Conservation (phyloP, 2,329 filamentous ascomycete genomes). For the Cyphellophora europaea region DNA sequence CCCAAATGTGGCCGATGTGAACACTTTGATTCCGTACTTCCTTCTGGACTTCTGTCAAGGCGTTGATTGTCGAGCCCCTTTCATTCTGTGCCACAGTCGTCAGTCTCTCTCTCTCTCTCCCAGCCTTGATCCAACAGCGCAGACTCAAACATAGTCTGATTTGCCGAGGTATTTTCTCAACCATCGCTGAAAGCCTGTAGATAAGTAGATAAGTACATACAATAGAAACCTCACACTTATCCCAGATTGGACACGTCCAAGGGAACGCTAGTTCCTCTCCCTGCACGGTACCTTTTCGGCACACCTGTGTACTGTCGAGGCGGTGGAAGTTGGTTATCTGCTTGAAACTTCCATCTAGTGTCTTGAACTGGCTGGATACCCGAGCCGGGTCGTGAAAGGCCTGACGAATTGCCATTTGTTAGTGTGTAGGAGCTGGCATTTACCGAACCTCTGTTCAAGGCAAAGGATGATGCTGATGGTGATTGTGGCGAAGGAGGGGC, state of each 20-base stretch:
- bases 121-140: too few species aligned
- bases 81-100: too few species aligned
- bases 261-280: slow-evolving; percentile 87
- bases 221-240: too few species aligned
- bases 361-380: slow-evolving; percentile 54
- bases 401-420: slow-evolving; percentile 44
- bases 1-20: too few species aligned
- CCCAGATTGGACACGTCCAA: slow-evolving; percentile 53
- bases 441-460: slow-evolving; percentile 45
- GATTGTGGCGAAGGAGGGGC: slow-evolving; percentile 33
- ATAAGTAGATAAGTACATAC: too few species aligned
- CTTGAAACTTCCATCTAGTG: slow-evolving; percentile 75
- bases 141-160: too few species aligned
- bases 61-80: too few species aligned
- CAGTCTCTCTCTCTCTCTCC: too few species aligned
- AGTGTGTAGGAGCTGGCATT: slow-evolving; percentile 71
- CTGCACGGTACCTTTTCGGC: slow-evolving; percentile 73
- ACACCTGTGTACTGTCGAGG: slow-evolving; percentile 72
- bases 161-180: too few species aligned
- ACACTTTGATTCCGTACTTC: too few species aligned
- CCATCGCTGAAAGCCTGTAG: too few species aligned
- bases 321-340: slow-evolving; percentile 72
- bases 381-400: slow-evolving; percentile 8
- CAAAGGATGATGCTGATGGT: slow-evolving; percentile 29
- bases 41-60: too few species aligned